Base-by-base conservation (phyloP, 1,284 basidiomycete species). In the Fomitiporia mediterranea region DNA sequence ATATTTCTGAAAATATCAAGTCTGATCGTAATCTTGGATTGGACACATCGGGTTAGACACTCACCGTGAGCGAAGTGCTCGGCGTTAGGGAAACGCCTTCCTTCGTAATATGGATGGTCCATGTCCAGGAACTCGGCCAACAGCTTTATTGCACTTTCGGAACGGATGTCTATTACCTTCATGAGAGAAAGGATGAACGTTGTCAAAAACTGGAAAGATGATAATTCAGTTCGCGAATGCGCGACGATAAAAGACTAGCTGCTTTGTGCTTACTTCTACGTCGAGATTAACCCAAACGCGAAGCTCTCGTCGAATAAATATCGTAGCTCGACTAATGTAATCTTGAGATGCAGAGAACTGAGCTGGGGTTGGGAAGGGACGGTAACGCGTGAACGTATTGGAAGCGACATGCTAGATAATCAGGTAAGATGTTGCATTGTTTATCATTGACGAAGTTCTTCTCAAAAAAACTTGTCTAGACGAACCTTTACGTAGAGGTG, bases 51-150 rank as follows among this genome's bases (percentile, higher is more conserved):
- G 39, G 51, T 50, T 42, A 44, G 32, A 13, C n/a, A 68, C 79
- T 65, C 62, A 89, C 89, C 89, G 71, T 95, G 92, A 6, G 86
- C 87, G 70, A 95, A 93, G 69, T 94, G 93, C 66, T 95, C 91
- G 8, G 92, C 87, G 61, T 88, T 87, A 34, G 74, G 70, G 56
- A 81, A 80, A 55, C 81, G 75, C 9, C 74, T 74, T 11, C 81
- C 82, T 51, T 79, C 76, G 11, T 71, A 68, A 60, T 81, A 81
- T 2, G 77, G 74, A 5, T 69, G 25, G 61, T 87, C 86, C 69
- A 90, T 78, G 65, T 94, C 92, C 35, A 95, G 75, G 69, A 93
- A 92, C 62, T 94, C 92, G 9, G 87, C 76, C 3, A 95, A 74
- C 8, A 94, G 71, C 63, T 89, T 86, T 43, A 94, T 78, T 30